phyloP scores from a whole-genome alignment of 2,329 filamentous ascomycete species.

The Rhexocercosporidium sp. region DNA sequence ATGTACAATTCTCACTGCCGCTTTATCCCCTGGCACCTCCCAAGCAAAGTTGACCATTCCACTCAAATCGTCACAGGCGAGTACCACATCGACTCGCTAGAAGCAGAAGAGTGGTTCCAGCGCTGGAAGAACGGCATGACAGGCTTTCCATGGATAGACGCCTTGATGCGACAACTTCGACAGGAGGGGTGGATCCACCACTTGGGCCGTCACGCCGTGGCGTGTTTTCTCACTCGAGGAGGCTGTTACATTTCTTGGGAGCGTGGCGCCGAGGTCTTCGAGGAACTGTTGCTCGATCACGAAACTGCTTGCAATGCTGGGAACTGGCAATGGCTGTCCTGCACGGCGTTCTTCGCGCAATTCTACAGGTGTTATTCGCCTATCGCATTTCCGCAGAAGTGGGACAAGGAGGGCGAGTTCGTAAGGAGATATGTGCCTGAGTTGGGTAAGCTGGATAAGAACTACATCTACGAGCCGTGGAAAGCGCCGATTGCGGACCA shows the following conservation, averaged over 20 bases:
- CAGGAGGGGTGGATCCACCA: constrained; percentile 82
- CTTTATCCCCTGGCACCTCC: constrained; percentile 82
- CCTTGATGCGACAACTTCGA: constrained; percentile 76
- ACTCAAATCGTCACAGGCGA: constrained; percentile 58
- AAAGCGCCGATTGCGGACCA: constrained; percentile 72
- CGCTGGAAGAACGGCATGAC: constrained; percentile 73
- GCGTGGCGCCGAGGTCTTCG: constrained; percentile 77
- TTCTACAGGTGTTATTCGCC: constrained; percentile 75
- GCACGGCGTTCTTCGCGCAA: constrained; percentile 75
- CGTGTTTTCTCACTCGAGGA: constrained; percentile 80
- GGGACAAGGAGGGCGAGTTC: constrained; percentile 71
- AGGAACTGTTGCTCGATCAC: constrained; percentile 77
- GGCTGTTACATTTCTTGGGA: constrained; percentile 83
- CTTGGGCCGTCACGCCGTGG: constrained; percentile 76
- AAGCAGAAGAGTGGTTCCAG: constrained; percentile 69
- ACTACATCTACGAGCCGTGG: constrained; percentile 82
- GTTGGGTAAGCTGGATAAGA: constrained; percentile 62
- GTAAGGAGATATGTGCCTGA: constrained; percentile 72
- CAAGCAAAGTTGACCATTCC: constrained; percentile 55
- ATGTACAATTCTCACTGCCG: constrained; percentile 68
- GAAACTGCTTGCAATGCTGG: constrained; percentile 75
- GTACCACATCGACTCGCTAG: constrained; percentile 66
- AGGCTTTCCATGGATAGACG: constrained; percentile 82
- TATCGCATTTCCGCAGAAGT: constrained; percentile 75
- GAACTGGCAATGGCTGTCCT: constrained; percentile 81